Evolutionary conservation across 208 protist species (phyloP).

Genomic region (Acanthamoeba triangularis): DNA sequence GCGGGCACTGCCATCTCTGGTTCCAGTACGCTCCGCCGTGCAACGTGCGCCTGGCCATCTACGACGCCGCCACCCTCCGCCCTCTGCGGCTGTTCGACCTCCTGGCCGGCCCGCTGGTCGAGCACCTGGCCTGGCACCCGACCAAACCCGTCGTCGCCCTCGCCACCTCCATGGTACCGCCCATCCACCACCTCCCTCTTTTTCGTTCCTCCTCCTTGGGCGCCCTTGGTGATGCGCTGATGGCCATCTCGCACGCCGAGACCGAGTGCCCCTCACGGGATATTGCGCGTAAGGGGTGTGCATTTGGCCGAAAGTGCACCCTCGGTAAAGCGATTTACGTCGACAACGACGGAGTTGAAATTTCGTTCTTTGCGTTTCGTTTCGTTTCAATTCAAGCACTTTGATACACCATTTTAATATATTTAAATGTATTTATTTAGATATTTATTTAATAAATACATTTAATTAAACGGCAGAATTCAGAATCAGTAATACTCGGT

Average conservation of each 20-base stretch:
- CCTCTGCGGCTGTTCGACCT: constrained; percentile 9
- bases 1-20: constrained; percentile 39
- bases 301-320: neutral
- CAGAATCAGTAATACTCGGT: too few relatives aligned
- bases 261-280: neutral
- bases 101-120: neutral
- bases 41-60: constrained; percentile 22
- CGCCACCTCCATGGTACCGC: constrained; percentile 23
- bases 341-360: neutral
- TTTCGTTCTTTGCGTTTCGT: too few relatives aligned
- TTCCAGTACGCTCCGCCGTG: constrained; percentile 29
- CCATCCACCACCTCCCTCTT: too few relatives aligned
- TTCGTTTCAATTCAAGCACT: too few relatives aligned
- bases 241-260: neutral
- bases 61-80: neutral
- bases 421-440: too few relatives aligned
- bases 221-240: neutral
- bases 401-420: too few relatives aligned
- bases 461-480: neutral
- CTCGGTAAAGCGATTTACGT: neutral
- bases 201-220: neutral
- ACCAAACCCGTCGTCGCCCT: constrained; percentile 27
- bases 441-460: too few relatives aligned
- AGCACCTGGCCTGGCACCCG: constrained; percentile 39
- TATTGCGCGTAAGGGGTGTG: neutral